Evolutionary conservation across 352 stramenopile genomes (phyloP).

Genomic region (Globisporangium okanoganense): DNA sequence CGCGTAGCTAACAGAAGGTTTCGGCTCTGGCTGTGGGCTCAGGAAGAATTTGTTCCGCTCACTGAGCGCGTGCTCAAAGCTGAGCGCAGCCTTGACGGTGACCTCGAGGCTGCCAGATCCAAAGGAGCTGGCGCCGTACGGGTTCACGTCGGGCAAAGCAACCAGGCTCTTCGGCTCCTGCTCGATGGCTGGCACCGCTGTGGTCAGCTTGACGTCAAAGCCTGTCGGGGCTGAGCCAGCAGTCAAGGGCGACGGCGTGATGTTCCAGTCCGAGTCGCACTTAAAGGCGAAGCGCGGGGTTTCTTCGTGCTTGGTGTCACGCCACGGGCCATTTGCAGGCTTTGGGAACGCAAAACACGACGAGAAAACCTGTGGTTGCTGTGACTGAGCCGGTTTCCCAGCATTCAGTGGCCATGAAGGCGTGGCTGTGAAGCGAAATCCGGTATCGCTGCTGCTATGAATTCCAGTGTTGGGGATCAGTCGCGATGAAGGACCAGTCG

Average conservation of each 20-base stretch:
- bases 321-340: not conserved
- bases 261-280: constrained; percentile 3
- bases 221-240: not conserved
- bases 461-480: not conserved
- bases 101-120: constrained; percentile 48
- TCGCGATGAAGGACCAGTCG: not conserved
- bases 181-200: not conserved
- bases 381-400: not conserved
- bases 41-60: constrained; percentile 13
- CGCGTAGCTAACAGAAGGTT: not conserved
- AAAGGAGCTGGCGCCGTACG: constrained; percentile 51
- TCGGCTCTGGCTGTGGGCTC: not conserved
- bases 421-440: constrained; percentile 10
- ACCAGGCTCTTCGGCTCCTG: constrained; percentile 27
- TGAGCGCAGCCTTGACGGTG: constrained; percentile 40
- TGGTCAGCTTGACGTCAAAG: constrained; percentile 12
- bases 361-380: constrained; percentile 1
- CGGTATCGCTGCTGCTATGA: not conserved
- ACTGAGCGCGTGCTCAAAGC: constrained; percentile 10
- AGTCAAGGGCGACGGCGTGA: not conserved
- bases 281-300: not conserved
- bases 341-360: constrained; percentile 7
- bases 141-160: constrained; percentile 46
- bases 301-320: not conserved
- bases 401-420: constrained; percentile 8